Evolutionary conservation across 371 early-diverging fungal species (phyloP).

Genomic region (Basidiobolus meristosporus): DNA sequence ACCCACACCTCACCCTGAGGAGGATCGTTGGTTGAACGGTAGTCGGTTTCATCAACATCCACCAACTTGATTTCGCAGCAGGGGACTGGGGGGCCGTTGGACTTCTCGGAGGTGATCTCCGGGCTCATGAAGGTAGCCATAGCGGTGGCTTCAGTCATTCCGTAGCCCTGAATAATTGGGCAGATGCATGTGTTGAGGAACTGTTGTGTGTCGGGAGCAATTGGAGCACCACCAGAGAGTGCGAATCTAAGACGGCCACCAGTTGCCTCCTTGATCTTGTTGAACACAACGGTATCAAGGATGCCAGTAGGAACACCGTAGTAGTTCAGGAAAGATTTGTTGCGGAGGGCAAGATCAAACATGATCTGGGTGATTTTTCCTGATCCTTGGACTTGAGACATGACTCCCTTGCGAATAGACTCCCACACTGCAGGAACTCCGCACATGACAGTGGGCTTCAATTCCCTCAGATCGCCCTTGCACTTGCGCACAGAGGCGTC

Average conservation of each 20-base stretch:
- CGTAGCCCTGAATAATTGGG: conserved; percentile 81
- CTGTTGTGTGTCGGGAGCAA: conserved; percentile 63
- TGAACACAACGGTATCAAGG: conserved; percentile 82
- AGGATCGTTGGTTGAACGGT: conserved; percentile 39
- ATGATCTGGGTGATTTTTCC: conserved; percentile 43
- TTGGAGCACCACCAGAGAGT: conserved; percentile 89
- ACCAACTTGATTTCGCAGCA: conserved; percentile 77
- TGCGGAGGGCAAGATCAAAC: conserved; percentile 52
- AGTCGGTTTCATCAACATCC: conserved; percentile 64
- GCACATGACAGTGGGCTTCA: conserved; percentile 79
- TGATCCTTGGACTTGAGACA: conserved; percentile 38
- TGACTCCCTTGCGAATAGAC: conserved; percentile 73
- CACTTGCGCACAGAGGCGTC: conserved; percentile 83
- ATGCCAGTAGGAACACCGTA: conserved; percentile 44
- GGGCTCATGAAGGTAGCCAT: conserved; percentile 44
- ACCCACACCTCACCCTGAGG: conserved; percentile 81
- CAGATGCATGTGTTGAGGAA: conserved; percentile 71
- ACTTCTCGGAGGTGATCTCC: conserved; percentile 28
- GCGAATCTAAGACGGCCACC: conserved; percentile 84
- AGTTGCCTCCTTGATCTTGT: conserved; percentile 69
- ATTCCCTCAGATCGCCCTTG: conserved; percentile 83
- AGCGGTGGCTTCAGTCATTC: conserved; percentile 45
- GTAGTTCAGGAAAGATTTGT: too few species aligned
- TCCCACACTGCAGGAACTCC: conserved; percentile 91
- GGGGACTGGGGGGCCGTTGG: conserved; percentile 63